phyloP scores from a whole-genome alignment of 2,329 filamentous ascomycete species.

The Raffaelea deltoideospora region DNA sequence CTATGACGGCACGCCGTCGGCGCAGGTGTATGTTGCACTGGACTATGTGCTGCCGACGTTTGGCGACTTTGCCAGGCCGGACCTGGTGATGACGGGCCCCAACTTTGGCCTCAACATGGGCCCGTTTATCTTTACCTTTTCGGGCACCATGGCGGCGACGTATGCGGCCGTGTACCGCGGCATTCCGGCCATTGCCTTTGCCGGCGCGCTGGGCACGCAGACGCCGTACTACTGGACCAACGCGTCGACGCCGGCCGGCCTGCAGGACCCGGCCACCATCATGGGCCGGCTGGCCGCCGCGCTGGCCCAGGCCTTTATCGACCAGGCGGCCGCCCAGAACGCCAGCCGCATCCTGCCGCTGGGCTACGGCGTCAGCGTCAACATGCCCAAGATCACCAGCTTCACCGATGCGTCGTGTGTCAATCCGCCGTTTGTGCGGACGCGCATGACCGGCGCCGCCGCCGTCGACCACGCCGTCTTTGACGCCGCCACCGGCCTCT shows the following conservation, averaged over 20 bases:
- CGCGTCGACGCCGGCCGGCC: conserved; percentile 7
- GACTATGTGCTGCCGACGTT: conserved; percentile 38
- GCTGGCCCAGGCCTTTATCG: conserved; percentile 10
- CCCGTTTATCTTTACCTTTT: conserved; percentile 35
- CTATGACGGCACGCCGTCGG: conserved; percentile 42
- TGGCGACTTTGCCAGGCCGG: conserved; percentile 30
- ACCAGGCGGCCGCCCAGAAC: conserved; percentile 4
- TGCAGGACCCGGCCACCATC: conserved; percentile 11
- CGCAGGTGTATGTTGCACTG: conserved; percentile 38
- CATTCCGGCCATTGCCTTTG: conserved; percentile 34
- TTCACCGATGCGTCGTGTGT: conserved; percentile 6
- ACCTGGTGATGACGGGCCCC: conserved; percentile 38
- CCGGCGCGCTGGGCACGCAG: conserved; percentile 24
- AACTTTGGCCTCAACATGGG: conserved; percentile 41
- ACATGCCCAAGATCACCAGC: conserved; percentile 12
- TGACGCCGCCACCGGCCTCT: conserved; percentile 9
- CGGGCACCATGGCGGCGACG: conserved; percentile 33
- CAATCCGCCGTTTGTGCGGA: conserved; percentile 11
- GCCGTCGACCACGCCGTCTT: conserved; percentile 6
- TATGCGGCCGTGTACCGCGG: conserved; percentile 32
- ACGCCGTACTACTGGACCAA: conserved; percentile 27
- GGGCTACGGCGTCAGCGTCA: conserved; percentile 12
- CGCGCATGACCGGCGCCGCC: conserved; percentile 6
- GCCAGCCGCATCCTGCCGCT: conserved; percentile 9
- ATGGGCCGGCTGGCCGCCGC: conserved; percentile 8